Percentiles rank a stretch among this genome's conserved stretches.
Conservation (phyloP, 179 eudicot species). For the Corrigiola litoralis region DNA sequence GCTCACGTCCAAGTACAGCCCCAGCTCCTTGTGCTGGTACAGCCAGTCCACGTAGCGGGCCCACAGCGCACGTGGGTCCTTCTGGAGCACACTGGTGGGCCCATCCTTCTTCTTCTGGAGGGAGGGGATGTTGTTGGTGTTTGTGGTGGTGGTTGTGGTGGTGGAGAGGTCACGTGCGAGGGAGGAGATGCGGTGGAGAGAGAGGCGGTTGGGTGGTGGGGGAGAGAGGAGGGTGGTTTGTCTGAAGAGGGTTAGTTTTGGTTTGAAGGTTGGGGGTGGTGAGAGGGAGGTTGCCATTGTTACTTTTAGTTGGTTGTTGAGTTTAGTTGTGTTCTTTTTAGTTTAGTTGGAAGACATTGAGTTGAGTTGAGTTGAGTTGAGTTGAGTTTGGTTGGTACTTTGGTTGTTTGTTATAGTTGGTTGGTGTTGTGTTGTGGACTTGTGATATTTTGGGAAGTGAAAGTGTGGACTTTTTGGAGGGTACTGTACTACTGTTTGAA, state of each 20-base stretch:
- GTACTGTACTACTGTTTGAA: not conserved
- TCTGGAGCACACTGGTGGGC: conserved; percentile 29
- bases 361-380: conserved; percentile 8
- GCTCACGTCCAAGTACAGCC: conserved; percentile 79
- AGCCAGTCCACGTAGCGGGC: conserved; percentile 74
- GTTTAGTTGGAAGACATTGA: conserved; percentile 12
- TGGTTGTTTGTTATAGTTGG: conserved; percentile 6
- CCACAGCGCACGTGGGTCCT: conserved; percentile 65
- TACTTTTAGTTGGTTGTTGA: not conserved
- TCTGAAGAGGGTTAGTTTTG: conserved; percentile 20
- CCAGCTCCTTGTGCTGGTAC: conserved; percentile 92
- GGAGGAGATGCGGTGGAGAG: conserved; percentile 22
- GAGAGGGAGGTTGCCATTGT: conserved; percentile 60
- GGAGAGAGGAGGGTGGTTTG: conserved; percentile 7
- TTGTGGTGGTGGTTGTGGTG: conserved; percentile 11
- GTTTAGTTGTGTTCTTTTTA: not conserved
- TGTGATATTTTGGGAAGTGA: too few relatives aligned
- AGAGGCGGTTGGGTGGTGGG: conserved; percentile 22
- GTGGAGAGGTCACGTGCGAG: conserved; percentile 45
- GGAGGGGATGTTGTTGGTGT: conserved; percentile 8
- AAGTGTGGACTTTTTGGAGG: not conserved
- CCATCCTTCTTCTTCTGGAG: conserved; percentile 19
- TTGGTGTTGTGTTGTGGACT: not conserved
- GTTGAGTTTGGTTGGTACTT: not conserved
- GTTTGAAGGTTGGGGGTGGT: conserved; percentile 36